Base-by-base conservation (phyloP, 352 stramenopile species). In the Thraustochytrium sp. region DNA sequence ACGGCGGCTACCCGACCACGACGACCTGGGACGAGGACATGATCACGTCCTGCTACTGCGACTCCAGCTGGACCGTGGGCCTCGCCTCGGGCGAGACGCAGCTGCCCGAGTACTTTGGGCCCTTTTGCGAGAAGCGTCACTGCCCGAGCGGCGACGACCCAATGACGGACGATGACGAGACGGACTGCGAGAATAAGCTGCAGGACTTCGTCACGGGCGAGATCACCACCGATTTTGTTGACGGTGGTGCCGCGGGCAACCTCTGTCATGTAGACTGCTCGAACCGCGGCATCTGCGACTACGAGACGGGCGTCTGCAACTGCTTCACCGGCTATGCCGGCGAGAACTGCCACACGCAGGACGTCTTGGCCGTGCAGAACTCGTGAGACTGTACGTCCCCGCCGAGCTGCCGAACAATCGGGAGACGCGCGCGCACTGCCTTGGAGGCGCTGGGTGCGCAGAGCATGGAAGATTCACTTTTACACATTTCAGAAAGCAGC, bases 231-330 rank as follows among this genome's bases (percentile, higher is more conserved):
- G 56, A 55, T 80, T 37, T 42, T 29, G 75, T 40, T 9, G 51
- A 46, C 29, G 82, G 73, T n/a, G 82, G 68, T 23, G 31, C 62
- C 5, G 44, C 84, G 37, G 92, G 92, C 16, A 97, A 97, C 86
- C 49, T 93, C 13, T 97, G 93, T 84, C 91, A 96, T 46, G 88
- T 95, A 21, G 93, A 98, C 75, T 98, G 94, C 86, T 95, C 90
- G 13, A 97, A 96, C 83, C 92, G 93, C 11, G 94, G 94, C 3
- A 86, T 93, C 13, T 98, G 94, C 86, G 89, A 97, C 88, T 95
- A 96, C 86, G 87, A 82, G 37, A 90, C 75, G 1, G 93, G 93
- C 1, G 51, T 86, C n/a, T 98, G 94, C 86, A 88, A 84, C 49
- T 98, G 93, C 84, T 97, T 96, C 76, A 74, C 83, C 53, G 93